Base-by-base conservation (phyloP, 1,284 basidiomycete species). In the Moesziomyces globuligerus region DNA sequence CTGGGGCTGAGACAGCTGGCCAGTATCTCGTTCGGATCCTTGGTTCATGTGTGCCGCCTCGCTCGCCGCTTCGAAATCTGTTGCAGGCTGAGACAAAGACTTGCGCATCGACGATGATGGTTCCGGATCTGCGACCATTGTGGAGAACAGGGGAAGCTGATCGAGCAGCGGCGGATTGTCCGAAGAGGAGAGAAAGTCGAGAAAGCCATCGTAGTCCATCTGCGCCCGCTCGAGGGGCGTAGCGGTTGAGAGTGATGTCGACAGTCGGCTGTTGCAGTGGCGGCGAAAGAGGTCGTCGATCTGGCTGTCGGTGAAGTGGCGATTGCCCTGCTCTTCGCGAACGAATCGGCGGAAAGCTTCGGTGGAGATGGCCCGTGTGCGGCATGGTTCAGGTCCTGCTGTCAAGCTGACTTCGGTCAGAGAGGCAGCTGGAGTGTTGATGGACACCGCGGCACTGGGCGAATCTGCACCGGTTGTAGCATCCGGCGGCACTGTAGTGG, bases 91-190 rank as follows among this genome's bases (percentile, higher is more conserved):
- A 8, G 34, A 4, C 18, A 42, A 28, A 13, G 48, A 42, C 21
- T 51, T 59, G 43, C 51, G 26, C 18, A 59, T 40, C 18, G 5
- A 58, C 37, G 39, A 49, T 26, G 9, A 53, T 55, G 29, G 48
- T 32, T 32, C 58, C 9, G 60, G 49, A n/a, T 64, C 60, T 7
- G 60, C 36, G 7, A 59, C 53, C 41, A 70, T 59, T n/a, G 67
- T 70, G 1, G 67, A 64, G 32, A 71, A 66, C 17, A 66, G 59
- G 13, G 67, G 58, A 13, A 53, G 48, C 48, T 67, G 59, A 40
- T 79, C 75, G 15, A 60, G 44, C 25, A 78, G 24, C 13, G 72
- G 50, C 3, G 69, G 61, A 53, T 82, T 81, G 44, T 82, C 78
- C 10, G 70, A 62, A 7, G 78, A 80, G 11, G 65, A 60, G 7